Conservation (phyloP, 2,329 filamentous ascomycete genomes). For the Dactylellina cionopaga region DNA sequence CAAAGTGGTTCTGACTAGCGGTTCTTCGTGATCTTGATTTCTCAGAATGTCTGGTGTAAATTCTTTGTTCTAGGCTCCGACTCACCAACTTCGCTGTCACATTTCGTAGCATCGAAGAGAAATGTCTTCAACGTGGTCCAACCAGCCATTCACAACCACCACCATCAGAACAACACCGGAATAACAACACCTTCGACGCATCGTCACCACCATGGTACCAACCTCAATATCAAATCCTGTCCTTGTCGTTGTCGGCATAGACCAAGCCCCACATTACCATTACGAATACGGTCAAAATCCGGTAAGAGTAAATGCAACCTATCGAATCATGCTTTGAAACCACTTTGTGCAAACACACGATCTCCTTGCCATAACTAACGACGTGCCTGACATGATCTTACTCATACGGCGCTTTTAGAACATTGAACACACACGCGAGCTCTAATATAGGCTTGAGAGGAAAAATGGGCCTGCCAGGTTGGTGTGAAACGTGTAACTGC, state of each 20-base stretch:
- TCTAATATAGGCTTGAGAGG: too few species aligned
- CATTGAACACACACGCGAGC: slow-evolving; percentile 5
- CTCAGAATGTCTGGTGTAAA: neutral
- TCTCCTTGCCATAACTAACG: slow-evolving; percentile 9
- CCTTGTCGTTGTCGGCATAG: slow-evolving; percentile 2
- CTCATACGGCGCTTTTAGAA: slow-evolving; percentile 11
- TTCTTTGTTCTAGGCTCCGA: slow-evolving; percentile 11
- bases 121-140: slow-evolving; percentile 25
- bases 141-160: slow-evolving; percentile 27
- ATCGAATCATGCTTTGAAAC: slow-evolving; percentile 33
- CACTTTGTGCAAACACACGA: slow-evolving; percentile 30
- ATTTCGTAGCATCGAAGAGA: slow-evolving; percentile 30
- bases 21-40: neutral
- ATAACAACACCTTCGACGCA: slow-evolving; percentile 4
- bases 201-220: slow-evolving; percentile 9
- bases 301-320: slow-evolving; percentile 39
- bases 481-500: slow-evolving; percentile 49
- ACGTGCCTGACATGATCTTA: too few species aligned
- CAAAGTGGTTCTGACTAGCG: too few species aligned
- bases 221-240: neutral
- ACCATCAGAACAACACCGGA: slow-evolving; percentile 8
- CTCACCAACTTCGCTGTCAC: slow-evolving; percentile 26
- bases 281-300: slow-evolving; percentile 18
- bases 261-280: slow-evolving; percentile 21
- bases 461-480: slow-evolving; percentile 39